Conservation (phyloP, 495 filamentous ascomycete genomes). For the Cercophora newfieldiana region DNA sequence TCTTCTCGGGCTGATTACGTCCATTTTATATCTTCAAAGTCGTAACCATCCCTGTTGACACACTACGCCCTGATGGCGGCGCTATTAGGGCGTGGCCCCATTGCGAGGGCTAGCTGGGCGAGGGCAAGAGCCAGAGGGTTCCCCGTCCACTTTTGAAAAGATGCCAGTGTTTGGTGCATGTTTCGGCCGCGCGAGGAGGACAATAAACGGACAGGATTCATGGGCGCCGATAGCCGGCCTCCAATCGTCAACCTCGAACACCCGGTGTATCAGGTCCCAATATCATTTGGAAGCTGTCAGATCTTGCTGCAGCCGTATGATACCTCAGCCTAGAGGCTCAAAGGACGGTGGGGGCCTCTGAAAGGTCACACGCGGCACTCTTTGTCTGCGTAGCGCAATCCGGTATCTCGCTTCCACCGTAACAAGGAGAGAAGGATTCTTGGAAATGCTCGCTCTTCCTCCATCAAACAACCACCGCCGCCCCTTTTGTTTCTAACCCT, state of each 20-base stretch:
- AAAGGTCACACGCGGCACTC: slow-evolving; percentile 10
- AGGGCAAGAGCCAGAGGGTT: slow-evolving; percentile 9
- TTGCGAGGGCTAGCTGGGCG: slow-evolving; percentile 8
- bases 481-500: slow-evolving; percentile 4
- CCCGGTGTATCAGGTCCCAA: slow-evolving; percentile 11
- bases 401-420: slow-evolving; percentile 11
- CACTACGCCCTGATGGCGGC: slow-evolving; percentile 9
- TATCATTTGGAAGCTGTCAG: slow-evolving; percentile 8
- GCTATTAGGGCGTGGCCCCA: slow-evolving; percentile 4
- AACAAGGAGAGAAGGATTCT: slow-evolving; percentile 8
- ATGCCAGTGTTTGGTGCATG: slow-evolving; percentile 3
- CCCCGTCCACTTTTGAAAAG: slow-evolving; percentile 9
- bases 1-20: slow-evolving; percentile 6
- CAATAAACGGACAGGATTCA: slow-evolving; percentile 10
- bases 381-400: slow-evolving; percentile 8
- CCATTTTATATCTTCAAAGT: slow-evolving; percentile 9
- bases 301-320: slow-evolving; percentile 7
- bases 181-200: slow-evolving; percentile 9
- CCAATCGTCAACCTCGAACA: slow-evolving; percentile 10
- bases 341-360: slow-evolving; percentile 9
- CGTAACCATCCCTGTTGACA: slow-evolving; percentile 8
- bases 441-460: slow-evolving; percentile 8
- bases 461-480: not conserved
- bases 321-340: slow-evolving; percentile 10
- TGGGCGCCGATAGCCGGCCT: slow-evolving; percentile 10